Percentiles rank a stretch among this genome's conserved stretches.
phyloP scores from a whole-genome alignment of 2,329 filamentous ascomycete species.

The Dactylellina cionopaga region DNA sequence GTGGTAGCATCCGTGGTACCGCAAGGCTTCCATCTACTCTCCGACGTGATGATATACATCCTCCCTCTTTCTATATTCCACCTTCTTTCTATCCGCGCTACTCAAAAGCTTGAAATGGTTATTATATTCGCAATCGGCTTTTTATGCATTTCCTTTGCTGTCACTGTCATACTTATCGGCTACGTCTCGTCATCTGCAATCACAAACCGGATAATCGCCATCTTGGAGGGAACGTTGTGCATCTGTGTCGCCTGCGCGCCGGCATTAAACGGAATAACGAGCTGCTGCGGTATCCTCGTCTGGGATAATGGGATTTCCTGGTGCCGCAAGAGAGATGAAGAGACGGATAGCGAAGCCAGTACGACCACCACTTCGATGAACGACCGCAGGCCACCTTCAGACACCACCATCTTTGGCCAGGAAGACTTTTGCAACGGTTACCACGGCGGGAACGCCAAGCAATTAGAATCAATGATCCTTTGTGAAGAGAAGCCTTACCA shows the following conservation, averaged over 20 bases:
- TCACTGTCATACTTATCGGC: conserved; percentile 11
- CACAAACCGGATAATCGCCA: conserved; percentile 23
- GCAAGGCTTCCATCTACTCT: conserved; percentile 39
- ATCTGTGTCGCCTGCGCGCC: conserved; percentile 35
- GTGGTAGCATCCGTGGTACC: conserved; percentile 14
- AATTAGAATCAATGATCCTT: conserved; percentile 21
- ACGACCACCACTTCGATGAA: conserved; percentile 15
- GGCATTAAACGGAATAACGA: conserved; percentile 11
- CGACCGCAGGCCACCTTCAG: conserved; percentile 32
- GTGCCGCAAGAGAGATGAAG: conserved; percentile 2
- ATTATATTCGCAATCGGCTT: conserved; percentile 35
- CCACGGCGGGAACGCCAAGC: neutral
- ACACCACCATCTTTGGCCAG: conserved; percentile 23
- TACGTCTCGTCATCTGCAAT: conserved; percentile 20
- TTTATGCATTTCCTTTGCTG: conserved; percentile 41
- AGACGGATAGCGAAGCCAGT: conserved; percentile 27
- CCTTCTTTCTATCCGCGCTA: neutral
- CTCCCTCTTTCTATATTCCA: conserved; percentile 28
- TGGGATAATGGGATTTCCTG: conserved; percentile 9
- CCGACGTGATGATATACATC: conserved; percentile 37
- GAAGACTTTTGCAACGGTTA: neutral
- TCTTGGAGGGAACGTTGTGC: conserved; percentile 34
- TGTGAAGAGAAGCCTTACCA: conserved; percentile 22
- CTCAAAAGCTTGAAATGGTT: conserved; percentile 33
- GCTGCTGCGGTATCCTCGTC: neutral